These are phyloP conservation scores for Sherardia arvensis DNA, from an alignment of 257 asterid genomes.

Conservation along the genomic window DNA sequence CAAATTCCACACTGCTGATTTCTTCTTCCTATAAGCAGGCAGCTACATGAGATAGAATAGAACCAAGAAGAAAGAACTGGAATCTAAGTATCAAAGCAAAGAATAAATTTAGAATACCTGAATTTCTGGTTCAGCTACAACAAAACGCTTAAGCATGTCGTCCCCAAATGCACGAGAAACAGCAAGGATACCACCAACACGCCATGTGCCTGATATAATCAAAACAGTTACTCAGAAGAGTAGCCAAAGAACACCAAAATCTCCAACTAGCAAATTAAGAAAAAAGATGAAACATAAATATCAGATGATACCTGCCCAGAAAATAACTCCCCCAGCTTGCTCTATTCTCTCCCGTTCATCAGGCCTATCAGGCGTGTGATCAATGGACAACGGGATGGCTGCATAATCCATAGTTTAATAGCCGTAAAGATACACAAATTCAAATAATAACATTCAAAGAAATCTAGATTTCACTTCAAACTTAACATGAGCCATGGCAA, in stretches of 20 bases:
- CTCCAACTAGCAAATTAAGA: background rate
- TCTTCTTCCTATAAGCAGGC: conserved; percentile 48
- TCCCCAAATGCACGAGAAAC: conserved; percentile 91
- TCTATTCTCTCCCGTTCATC: conserved; percentile 86
- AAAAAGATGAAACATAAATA: background rate
- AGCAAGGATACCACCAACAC: conserved; percentile 86
- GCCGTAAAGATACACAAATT: background rate
- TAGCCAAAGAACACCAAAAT: background rate
- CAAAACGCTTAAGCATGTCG: conserved; percentile 56
- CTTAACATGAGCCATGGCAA: background rate
- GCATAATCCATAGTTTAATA: conserved; percentile 16
- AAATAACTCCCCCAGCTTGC: conserved; percentile 72
- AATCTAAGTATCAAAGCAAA: background rate
- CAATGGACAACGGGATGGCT: conserved; percentile 70
- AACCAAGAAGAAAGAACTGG: background rate
- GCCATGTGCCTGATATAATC: conserved; percentile 56
- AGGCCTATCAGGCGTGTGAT: conserved; percentile 80
- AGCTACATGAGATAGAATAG: background rate
- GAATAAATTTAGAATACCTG: conserved; percentile 29
- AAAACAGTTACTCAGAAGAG: background rate
- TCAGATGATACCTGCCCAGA: conserved; percentile 59
- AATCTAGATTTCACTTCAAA: background rate
- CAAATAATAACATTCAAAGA: background rate
- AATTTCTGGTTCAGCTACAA: conserved; percentile 69
- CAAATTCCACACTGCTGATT: conserved; percentile 54